A percentile compares a stretch with the other conserved stretches of the same genome.
Conservation (phyloP, 192 early-diverging fungal genomes). For the Coemansia javaensis region DNA sequence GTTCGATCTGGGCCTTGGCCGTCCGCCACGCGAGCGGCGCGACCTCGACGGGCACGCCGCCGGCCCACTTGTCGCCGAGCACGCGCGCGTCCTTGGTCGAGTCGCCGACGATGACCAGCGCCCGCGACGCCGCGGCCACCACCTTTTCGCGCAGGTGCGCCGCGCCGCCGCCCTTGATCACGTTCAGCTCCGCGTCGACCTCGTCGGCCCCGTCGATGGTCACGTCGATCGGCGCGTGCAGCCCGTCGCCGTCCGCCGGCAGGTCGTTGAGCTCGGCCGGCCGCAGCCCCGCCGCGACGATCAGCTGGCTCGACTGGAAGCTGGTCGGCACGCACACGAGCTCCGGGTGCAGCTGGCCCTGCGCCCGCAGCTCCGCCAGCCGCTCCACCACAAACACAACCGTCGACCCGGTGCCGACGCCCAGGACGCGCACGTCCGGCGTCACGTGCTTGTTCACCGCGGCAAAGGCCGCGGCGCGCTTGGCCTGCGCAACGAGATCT, state of each 20-base stretch:
- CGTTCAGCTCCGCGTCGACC: conserved; percentile 79
- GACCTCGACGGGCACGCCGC: conserved; percentile 89
- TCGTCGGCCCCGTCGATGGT: conserved; percentile 92
- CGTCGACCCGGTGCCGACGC: conserved; percentile 83
- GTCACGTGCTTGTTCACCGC: conserved; percentile 87
- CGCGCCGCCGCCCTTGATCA: conserved; percentile 93
- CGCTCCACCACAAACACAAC: conserved; percentile 85
- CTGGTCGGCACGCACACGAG: conserved; percentile 87
- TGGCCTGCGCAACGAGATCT: conserved; percentile 64
- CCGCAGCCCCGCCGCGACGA: conserved; percentile 74
- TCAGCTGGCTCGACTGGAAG: conserved; percentile 85
- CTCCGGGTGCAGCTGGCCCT: conserved; percentile 50
- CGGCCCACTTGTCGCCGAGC: conserved; percentile 79
- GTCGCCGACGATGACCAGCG: conserved; percentile 88
- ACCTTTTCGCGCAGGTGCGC: conserved; percentile 94
- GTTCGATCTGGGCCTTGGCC: conserved; percentile 53
- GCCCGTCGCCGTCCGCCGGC: conserved; percentile 52
- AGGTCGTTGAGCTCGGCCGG: conserved; percentile 72
- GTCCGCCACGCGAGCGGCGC: conserved; percentile 75
- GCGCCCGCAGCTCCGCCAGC: conserved; percentile 63
- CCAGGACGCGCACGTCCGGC: conserved; percentile 65
- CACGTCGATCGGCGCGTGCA: conserved; percentile 57
- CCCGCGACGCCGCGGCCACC: conserved; percentile 75
- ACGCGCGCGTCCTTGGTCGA: conserved; percentile 74
- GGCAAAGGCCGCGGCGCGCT: conserved; percentile 77